phyloP scores from a whole-genome alignment of 306 rosid genomes.

The Cicer cuneatum region DNA sequence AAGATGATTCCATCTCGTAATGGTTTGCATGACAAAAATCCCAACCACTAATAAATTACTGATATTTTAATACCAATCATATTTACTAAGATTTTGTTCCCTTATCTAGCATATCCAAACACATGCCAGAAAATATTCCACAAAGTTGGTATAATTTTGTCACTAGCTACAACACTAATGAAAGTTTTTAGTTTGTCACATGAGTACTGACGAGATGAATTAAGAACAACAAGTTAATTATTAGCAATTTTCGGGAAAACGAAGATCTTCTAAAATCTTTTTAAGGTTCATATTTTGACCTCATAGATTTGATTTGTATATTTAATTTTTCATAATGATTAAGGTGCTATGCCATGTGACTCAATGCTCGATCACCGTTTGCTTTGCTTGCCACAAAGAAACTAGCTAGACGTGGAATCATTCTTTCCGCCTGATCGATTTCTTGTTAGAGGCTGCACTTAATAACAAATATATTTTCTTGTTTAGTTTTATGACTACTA shows the following conservation, averaged over 20 bases:
- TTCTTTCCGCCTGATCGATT: too few species aligned
- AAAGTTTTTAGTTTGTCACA: conserved; percentile 47
- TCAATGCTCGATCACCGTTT: too few species aligned
- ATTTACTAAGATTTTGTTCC: conserved; percentile 58
- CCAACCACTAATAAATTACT: conserved; percentile 36
- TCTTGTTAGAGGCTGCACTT: too few species aligned
- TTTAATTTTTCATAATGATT: conserved; percentile 27
- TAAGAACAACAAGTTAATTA: conserved; percentile 30
- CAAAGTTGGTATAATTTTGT: conserved; percentile 45
- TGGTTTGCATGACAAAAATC: conserved; percentile 53
- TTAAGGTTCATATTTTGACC: conserved; percentile 57
- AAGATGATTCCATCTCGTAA: conserved; percentile 40
- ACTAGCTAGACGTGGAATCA: too few species aligned
- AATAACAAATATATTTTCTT: too few species aligned
- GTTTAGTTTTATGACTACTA: too few species aligned
- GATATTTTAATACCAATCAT: conserved; percentile 53
- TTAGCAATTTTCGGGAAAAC: conserved; percentile 42
- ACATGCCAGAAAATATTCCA: conserved; percentile 81
- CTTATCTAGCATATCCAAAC: conserved; percentile 60
- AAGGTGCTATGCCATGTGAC: conserved; percentile 57
- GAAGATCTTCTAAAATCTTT: conserved; percentile 66
- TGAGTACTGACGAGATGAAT: conserved; percentile 40
- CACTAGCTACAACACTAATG: conserved; percentile 23
- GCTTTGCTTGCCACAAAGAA: too few species aligned
- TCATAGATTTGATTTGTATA: conserved; percentile 50